phyloP scores from a whole-genome alignment of 345 rosid species.

The Capsella bursapastoris region DNA sequence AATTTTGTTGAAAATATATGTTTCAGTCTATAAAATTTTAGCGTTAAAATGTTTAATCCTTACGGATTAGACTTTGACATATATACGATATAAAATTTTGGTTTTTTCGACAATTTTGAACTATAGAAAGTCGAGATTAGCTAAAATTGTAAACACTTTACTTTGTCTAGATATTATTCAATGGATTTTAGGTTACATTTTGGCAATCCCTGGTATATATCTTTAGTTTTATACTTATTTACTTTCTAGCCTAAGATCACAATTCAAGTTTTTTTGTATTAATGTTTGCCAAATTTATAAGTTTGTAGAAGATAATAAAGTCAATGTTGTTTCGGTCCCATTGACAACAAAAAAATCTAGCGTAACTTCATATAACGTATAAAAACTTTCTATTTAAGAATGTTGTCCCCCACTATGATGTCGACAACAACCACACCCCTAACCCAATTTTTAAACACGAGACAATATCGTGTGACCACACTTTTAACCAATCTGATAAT shows the following conservation, averaged over 20 bases:
- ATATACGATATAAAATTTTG: no score
- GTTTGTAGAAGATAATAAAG: neutral
- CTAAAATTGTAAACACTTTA: neutral
- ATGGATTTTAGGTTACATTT: neutral
- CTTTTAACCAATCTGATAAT: neutral
- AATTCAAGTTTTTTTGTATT: neutral
- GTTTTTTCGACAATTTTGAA: neutral
- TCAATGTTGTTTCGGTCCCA: neutral
- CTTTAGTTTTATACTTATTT: neutral
- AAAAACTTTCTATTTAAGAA: conserved; percentile 7
- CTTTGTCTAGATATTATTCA: neutral
- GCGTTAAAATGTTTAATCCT: no score
- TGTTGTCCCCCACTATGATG: conserved; percentile 12
- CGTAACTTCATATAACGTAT: neutral
- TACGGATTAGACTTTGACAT: no score
- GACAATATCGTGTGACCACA: conserved; percentile 3
- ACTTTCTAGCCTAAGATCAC: neutral
- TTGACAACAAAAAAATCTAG: neutral
- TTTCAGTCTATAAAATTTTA: no score
- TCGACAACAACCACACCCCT: neutral
- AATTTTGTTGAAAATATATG: neutral
- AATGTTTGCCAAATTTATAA: neutral
- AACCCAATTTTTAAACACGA: conserved; percentile 7
- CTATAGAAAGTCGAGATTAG: neutral
- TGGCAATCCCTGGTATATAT: neutral